Percentiles rank a stretch among this genome's conserved stretches.
Evolutionary conservation across 768 basidiomycete species (phyloP).

Genomic region (Tulasnella sp.): DNA sequence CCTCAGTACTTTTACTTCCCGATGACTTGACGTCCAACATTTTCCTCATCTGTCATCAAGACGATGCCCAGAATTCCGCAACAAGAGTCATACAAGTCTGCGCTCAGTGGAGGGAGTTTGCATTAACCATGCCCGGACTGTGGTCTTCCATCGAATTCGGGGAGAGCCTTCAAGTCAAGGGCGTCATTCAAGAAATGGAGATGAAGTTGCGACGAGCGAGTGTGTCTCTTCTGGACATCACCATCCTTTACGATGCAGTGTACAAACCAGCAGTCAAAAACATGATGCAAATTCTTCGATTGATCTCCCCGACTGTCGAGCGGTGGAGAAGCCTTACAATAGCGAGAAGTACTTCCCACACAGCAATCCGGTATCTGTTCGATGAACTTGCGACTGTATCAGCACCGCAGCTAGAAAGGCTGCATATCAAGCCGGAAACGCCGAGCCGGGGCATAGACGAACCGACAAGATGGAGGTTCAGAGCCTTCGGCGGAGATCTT

Average conservation of each 20-base stretch:
- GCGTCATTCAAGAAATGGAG: not conserved
- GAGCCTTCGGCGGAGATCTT: not conserved
- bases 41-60: not conserved
- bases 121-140: not conserved
- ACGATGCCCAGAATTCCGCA: not conserved
- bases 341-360: not conserved
- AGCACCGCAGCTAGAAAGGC: not conserved
- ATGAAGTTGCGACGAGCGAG: not conserved
- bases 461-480: not conserved
- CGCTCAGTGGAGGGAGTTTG: not conserved
- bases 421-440: not conserved
- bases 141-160: not conserved
- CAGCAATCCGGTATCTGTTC: not conserved
- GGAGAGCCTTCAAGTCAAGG: not conserved
- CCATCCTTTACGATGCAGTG: not conserved
- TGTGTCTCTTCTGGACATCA: not conserved
- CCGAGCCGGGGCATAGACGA: not conserved
- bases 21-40: not conserved
- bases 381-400: not conserved
- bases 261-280: not conserved
- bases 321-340: not conserved
- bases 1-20: too few species aligned
- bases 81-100: not conserved
- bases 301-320: not conserved
- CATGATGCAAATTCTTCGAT: not conserved